Evolutionary conservation across 2,329 filamentous ascomycete genomes (phyloP).

Genomic region (Xenosphaeropsis pyriputrescens): DNA sequence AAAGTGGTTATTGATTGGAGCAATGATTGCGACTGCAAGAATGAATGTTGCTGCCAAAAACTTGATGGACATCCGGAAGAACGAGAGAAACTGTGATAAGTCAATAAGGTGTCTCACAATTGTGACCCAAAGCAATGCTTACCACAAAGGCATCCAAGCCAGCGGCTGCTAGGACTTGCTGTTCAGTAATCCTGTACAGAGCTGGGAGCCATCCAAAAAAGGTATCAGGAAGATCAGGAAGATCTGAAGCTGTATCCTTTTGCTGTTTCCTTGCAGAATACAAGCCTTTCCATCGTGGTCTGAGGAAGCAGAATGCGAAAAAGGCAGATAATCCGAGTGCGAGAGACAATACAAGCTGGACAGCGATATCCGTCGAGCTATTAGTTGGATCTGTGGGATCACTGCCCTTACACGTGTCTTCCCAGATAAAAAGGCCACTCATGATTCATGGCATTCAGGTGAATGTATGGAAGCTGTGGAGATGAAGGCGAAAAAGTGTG

Average conservation of each 20-base stretch:
- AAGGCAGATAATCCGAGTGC: conserved; percentile 58
- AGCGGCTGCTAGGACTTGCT: conserved; percentile 78
- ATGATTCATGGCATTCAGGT: conserved; percentile 2
- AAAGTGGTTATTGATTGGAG: conserved; percentile 70
- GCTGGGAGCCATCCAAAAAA: conserved; percentile 90
- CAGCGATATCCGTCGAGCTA: conserved; percentile 17
- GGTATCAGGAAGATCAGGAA: conserved; percentile 70
- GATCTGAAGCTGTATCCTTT: conserved; percentile 36
- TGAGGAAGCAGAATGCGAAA: conserved; percentile 64
- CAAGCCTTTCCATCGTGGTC: conserved; percentile 80
- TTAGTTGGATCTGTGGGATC: conserved; percentile 14
- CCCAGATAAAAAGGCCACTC: conserved; percentile 3
- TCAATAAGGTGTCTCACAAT: conserved; percentile 5
- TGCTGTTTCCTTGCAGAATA: conserved; percentile 82
- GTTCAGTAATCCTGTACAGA: conserved; percentile 71
- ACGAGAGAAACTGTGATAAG: conserved; percentile 56
- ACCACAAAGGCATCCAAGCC: conserved; percentile 91
- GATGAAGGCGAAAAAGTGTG: too few relatives aligned
- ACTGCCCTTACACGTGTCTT: conserved; percentile 8
- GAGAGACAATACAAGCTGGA: conserved; percentile 61
- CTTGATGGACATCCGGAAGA: conserved; percentile 90
- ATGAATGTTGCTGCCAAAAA: conserved; percentile 69
- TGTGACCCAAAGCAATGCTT: conserved; percentile 18
- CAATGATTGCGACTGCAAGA: conserved; percentile 67
- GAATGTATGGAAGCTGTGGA: too few relatives aligned